These are phyloP conservation scores for Rosa multiflora DNA, from an alignment of 306 rosid species.

Conservation along the genomic window DNA sequence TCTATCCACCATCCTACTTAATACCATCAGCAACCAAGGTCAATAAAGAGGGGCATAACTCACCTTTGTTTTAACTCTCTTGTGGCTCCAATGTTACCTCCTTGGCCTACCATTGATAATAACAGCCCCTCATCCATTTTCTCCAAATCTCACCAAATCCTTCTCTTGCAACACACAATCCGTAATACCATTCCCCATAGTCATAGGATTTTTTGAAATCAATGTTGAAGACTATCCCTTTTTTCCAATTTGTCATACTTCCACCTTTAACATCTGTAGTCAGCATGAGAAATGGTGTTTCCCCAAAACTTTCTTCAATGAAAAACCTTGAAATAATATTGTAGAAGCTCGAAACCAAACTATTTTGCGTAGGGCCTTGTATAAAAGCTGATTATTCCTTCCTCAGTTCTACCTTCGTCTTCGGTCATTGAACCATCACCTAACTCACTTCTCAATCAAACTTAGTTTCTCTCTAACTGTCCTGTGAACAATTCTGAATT, in stretches of 20 bases:
- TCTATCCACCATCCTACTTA: background rate
- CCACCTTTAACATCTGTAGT: background rate
- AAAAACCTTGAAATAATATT: background rate
- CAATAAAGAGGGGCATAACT: background rate
- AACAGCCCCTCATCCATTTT: background rate
- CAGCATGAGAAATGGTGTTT: background rate
- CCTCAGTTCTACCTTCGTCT: background rate
- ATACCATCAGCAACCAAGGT: background rate
- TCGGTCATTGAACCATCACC: background rate
- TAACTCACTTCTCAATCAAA: background rate
- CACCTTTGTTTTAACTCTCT: background rate
- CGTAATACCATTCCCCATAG: background rate
- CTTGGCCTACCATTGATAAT: background rate
- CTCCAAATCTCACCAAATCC: background rate
- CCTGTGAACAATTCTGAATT: background rate
- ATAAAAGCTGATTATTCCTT: background rate
- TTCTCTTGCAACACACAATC: background rate
- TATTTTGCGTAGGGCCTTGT: background rate
- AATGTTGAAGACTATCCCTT: background rate
- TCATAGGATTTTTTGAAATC: background rate
- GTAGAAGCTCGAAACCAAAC: background rate
- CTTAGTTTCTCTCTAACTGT: background rate
- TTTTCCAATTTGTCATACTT: background rate
- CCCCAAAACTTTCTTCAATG: background rate
- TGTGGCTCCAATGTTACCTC: background rate